Conservation (phyloP, 495 filamentous ascomycete genomes). For the Wilcoxina mikolae region DNA sequence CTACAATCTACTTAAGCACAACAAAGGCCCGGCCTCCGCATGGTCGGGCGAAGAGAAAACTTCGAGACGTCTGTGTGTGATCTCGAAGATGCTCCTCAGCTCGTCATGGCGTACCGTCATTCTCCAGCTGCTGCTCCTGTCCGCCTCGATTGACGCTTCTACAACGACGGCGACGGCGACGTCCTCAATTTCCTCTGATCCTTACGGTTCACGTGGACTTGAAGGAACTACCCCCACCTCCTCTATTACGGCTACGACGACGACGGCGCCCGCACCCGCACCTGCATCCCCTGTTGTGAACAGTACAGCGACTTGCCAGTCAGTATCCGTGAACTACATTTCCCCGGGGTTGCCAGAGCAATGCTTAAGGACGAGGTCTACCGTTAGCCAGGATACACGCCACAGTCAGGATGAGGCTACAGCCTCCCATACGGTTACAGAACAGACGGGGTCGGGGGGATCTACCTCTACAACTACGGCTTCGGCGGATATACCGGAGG, state of each 20-base stretch:
- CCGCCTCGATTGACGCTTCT: slow-evolving; percentile 3
- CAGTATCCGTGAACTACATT: slow-evolving; percentile 63
- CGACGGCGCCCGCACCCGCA: slow-evolving; percentile 7
- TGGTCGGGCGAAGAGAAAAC: not conserved
- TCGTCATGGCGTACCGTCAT: slow-evolving; percentile 1
- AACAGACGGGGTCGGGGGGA: too few species aligned
- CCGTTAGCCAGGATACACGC: slow-evolving; percentile 11
- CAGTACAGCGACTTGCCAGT: slow-evolving; percentile 40
- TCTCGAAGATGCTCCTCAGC: slow-evolving; percentile 1
- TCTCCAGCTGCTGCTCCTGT: slow-evolving; percentile 1
- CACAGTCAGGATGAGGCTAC: slow-evolving; percentile 7
- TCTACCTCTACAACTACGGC: not conserved
- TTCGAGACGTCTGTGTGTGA: not conserved
- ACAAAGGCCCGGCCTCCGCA: not conserved
- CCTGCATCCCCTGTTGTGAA: not conserved
- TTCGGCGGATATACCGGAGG: not conserved
- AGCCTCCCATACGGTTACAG: not conserved
- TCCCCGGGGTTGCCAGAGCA: slow-evolving; percentile 66
- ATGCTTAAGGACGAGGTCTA: slow-evolving; percentile 42
- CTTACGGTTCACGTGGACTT: too few species aligned
- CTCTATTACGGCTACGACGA: slow-evolving; percentile 8
- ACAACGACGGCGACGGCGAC: slow-evolving; percentile 13
- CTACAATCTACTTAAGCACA: slow-evolving; percentile 2
- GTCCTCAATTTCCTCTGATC: not conserved
- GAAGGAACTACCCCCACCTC: not conserved